Conservation (phyloP, 108 stramenopile genomes). For the Skeletonema tropicum region DNA sequence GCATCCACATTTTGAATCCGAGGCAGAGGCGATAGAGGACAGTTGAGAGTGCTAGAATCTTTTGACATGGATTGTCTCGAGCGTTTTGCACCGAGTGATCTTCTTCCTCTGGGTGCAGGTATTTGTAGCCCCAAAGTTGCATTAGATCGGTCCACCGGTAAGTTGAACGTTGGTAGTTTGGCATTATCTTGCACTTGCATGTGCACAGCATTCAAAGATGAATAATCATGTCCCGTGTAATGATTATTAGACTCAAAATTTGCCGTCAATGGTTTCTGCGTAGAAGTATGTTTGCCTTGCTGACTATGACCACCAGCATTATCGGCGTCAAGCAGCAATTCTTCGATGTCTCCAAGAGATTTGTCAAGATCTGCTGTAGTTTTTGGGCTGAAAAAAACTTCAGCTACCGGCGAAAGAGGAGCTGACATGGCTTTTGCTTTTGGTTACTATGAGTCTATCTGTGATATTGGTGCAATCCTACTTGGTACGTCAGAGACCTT, state of each 20-base stretch:
- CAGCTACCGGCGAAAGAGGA: background rate
- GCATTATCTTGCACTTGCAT: slow-evolving; percentile 87
- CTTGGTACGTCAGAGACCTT: background rate
- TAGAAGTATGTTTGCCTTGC: background rate
- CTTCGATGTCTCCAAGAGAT: slow-evolving; percentile 33
- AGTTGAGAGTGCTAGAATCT: background rate
- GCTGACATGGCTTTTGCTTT: background rate
- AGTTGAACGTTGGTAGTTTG: slow-evolving; percentile 71
- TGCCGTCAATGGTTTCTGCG: background rate
- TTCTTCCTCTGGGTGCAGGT: slow-evolving; percentile 38
- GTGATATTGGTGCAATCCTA: background rate
- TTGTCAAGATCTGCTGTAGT: slow-evolving; percentile 28
- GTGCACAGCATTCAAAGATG: slow-evolving; percentile 67
- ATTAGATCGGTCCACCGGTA: slow-evolving; percentile 64
- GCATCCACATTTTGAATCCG: slow-evolving; percentile 2
- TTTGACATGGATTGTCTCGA: background rate
- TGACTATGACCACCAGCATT: slow-evolving; percentile 3
- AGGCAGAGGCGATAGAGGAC: slow-evolving; percentile 15
- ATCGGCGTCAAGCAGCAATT: slow-evolving; percentile 27
- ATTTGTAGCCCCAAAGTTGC: slow-evolving; percentile 29
- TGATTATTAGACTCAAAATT: background rate
- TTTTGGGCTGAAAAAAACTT: slow-evolving; percentile 15
- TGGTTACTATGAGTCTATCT: background rate
- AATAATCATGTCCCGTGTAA: slow-evolving; percentile 6
- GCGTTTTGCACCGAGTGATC: slow-evolving; percentile 23